A percentile compares a stretch with the other conserved stretches of the same genome.
These are phyloP conservation scores for Nepenthes mirabilis DNA, from an alignment of 148 eudicot genomes.

Conservation along the genomic window DNA sequence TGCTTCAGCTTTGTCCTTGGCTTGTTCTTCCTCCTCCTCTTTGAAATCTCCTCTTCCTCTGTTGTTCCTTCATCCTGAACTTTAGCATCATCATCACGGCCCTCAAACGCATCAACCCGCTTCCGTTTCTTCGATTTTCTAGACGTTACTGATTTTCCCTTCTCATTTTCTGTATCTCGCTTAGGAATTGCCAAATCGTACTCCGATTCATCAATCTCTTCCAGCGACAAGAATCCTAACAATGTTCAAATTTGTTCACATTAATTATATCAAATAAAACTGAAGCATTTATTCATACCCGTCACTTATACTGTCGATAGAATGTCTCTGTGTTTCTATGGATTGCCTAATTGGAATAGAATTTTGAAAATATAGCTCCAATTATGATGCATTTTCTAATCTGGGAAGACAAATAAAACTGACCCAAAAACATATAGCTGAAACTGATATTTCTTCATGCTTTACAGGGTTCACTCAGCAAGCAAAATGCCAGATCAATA, in stretches of 20 bases:
- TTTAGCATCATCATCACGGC: conserved; percentile 12
- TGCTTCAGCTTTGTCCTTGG: conserved; percentile 19
- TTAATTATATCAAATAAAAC: background rate
- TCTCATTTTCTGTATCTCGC: conserved; percentile 12
- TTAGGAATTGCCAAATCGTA: conserved; percentile 41
- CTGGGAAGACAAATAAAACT: too few relatives aligned
- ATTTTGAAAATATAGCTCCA: too few relatives aligned
- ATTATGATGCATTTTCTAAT: too few relatives aligned
- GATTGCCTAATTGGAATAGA: too few relatives aligned
- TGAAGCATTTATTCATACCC: background rate
- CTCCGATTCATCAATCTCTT: conserved; percentile 80
- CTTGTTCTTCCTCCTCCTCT: conserved; percentile 23
- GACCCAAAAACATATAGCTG: too few relatives aligned
- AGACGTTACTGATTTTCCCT: conserved; percentile 11
- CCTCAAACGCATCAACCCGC: conserved; percentile 9
- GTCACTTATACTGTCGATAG: background rate
- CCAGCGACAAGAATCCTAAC: conserved; percentile 70
- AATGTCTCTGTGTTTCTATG: too few relatives aligned
- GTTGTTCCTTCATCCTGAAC: conserved; percentile 12
- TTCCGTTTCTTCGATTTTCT: conserved; percentile 29
- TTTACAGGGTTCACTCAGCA: too few relatives aligned
- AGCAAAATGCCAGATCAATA: too few relatives aligned
- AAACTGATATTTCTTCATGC: too few relatives aligned
- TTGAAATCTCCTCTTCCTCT: conserved; percentile 21
- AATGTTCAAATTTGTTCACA: background rate